phyloP scores from a whole-genome alignment of 176 grass and related monocot genomes.

The Paspalum notatum region DNA sequence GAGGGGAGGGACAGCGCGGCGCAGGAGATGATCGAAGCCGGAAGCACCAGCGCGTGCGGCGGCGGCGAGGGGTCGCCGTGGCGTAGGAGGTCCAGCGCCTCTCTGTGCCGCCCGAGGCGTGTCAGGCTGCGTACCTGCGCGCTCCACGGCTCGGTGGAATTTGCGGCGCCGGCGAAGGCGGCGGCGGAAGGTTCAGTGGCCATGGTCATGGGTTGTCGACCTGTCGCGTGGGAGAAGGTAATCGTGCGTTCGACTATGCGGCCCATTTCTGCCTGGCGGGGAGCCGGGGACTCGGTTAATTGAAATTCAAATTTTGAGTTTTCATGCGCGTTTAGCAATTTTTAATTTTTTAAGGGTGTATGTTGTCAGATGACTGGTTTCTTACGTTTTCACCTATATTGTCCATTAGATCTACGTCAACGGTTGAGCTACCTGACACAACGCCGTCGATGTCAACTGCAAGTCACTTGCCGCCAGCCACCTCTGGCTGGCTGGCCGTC shows the following conservation, averaged over 20 bases:
- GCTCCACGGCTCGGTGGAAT: slow-evolving; percentile 43
- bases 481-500: too few relatives aligned
- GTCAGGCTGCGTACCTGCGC: slow-evolving; percentile 43
- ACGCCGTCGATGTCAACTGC: too few relatives aligned
- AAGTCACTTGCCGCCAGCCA: too few relatives aligned
- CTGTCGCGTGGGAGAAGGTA: neutral
- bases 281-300: neutral
- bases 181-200: slow-evolving; percentile 8
- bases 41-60: slow-evolving; percentile 52
- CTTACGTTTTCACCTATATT: too few relatives aligned
- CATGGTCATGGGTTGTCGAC: slow-evolving; percentile 13
- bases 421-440: too few relatives aligned
- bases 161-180: neutral
- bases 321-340: too few relatives aligned
- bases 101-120: slow-evolving; percentile 45
- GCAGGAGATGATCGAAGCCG: slow-evolving; percentile 58
- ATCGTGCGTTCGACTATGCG: slow-evolving; percentile 1
- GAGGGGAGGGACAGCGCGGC: slow-evolving; percentile 48
- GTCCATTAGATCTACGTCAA: too few relatives aligned
- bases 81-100: slow-evolving; percentile 51
- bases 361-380: too few relatives aligned
- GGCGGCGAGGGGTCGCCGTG: slow-evolving; percentile 39
- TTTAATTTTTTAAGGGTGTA: too few relatives aligned
- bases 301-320: neutral
- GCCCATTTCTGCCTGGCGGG: neutral